Evolutionary conservation across 345 rosid genomes (phyloP), one percentile per base, ranked within the genome.

Genomic region (Eucalyptus tenuipes): DNA sequence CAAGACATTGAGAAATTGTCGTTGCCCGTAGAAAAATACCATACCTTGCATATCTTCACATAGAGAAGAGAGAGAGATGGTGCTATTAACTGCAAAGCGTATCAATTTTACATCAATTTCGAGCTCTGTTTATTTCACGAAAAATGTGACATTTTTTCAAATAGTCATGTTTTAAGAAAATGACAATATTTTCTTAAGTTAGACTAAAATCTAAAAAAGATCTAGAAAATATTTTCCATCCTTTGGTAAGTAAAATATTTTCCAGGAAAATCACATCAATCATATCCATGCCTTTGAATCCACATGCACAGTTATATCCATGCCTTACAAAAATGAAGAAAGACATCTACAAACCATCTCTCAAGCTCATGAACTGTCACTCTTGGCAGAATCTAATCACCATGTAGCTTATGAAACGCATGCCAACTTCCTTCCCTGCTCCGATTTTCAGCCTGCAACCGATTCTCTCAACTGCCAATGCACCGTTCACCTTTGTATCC

Each of bases 41-140:
- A 31, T 31, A 53, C 59, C 25, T 20, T 66, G 79, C 40, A 9
- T 31, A 66, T 66, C 79, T 66, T 31, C 22, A 9, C 71, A 4
- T 6, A 61, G 68, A 55, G 13, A 57, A 57, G 64, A 25, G 7
- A 4, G n/a, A 1, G 64, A 24, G 64, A 3, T 0, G 2, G 8
- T 7, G 40, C 5, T 66, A 20, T 15, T 31, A 33, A 68, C 2
- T 57, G 24, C 80, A n/a, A 68, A 68, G 6, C 0, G 2, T 20
- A 68, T 1, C 2, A 68, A 68, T 68, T 40, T 16, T 24, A 68
- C 44, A 2, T 68, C 80, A 68, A 68, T 37, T 68, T 68, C 0
- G 2, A 50, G 8, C 22, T 50, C 0, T 0, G 2, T 50, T 50
- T 52, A 52, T 18, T 52, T 18, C 57, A 18, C 0, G 8, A 1